A percentile compares a stretch with the other conserved stretches of the same genome.
phyloP scores from a whole-genome alignment of 805 yeast genomes.

The Vanderwaltozyma polyspora region DNA sequence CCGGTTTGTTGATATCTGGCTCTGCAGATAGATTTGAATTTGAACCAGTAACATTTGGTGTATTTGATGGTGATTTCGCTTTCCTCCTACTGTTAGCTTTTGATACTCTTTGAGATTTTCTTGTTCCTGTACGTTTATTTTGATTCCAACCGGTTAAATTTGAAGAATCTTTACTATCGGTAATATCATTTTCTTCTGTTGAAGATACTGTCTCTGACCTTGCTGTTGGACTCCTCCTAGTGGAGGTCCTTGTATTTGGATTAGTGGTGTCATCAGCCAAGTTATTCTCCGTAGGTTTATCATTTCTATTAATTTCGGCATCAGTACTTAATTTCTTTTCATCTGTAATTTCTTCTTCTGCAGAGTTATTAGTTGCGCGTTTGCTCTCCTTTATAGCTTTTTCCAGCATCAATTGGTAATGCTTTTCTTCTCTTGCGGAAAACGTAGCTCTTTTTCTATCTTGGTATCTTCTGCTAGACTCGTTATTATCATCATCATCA shows the following conservation, averaged over 20 bases:
- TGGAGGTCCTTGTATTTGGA: not conserved
- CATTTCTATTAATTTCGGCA: not conserved
- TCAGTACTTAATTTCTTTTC: not conserved
- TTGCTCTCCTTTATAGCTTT: slow-evolving; percentile 32
- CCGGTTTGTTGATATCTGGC: slow-evolving; percentile 53
- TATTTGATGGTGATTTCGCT: slow-evolving; percentile 11
- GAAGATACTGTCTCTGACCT: not conserved
- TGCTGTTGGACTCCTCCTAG: not conserved
- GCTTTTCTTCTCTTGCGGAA: slow-evolving; percentile 33
- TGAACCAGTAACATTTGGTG: slow-evolving; percentile 10
- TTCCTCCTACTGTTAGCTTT: slow-evolving; percentile 8
- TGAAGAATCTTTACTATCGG: not conserved
- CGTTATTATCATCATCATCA: slow-evolving; percentile 1
- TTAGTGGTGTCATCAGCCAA: not conserved
- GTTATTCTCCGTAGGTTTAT: no score
- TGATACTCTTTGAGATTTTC: slow-evolving; percentile 6
- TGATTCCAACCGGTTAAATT: not conserved
- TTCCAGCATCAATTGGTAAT: slow-evolving; percentile 32
- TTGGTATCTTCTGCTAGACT: slow-evolving; percentile 9
- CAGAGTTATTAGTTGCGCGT: slow-evolving; percentile 25
- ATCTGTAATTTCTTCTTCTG: slow-evolving; percentile 1
- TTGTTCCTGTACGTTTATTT: not conserved
- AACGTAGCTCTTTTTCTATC: slow-evolving; percentile 31
- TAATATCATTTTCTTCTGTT: not conserved
- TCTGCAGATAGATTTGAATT: slow-evolving; percentile 21